Conservation (phyloP, 2,329 filamentous ascomycete species). For the Colletotrichum magnum region DNA sequence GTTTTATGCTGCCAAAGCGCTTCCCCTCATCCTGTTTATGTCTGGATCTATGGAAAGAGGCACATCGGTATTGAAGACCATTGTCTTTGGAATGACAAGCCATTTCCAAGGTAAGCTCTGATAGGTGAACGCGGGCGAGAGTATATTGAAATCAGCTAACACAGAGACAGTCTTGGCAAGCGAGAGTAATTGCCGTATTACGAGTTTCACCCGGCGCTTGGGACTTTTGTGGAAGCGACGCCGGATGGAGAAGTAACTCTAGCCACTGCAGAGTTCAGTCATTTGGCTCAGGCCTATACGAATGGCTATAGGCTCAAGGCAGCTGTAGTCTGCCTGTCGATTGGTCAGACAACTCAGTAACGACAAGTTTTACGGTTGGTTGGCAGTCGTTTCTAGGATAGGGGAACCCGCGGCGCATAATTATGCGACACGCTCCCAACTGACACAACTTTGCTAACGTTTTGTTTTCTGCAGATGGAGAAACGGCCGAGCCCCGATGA, state of each 20-base stretch:
- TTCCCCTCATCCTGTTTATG: background rate
- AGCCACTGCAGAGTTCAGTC: constrained; percentile 6
- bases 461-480: constrained; percentile 4
- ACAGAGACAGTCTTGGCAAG: too few relatives aligned
- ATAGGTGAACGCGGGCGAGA: too few relatives aligned
- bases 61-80: too few relatives aligned
- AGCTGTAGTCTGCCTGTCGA: constrained; percentile 15
- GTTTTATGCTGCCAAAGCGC: background rate
- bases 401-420: constrained; percentile 4
- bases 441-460: constrained; percentile 3
- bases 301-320: background rate
- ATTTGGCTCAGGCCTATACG: background rate
- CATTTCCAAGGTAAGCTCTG: too few relatives aligned
- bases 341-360: constrained; percentile 2
- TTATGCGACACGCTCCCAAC: constrained; percentile 12
- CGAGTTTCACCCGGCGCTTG: too few relatives aligned
- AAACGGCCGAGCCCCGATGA: background rate
- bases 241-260: background rate
- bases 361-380: constrained; percentile 16
- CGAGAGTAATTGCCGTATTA: too few relatives aligned
- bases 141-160: too few relatives aligned
- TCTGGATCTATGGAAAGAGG: too few relatives aligned
- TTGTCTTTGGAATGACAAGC: too few relatives aligned
- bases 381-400: constrained; percentile 7
- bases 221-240: background rate